Percentiles rank a stretch among this genome's conserved stretches.
Conservation (phyloP, 2,329 filamentous ascomycete species). For the Cytospora schulzeri region DNA sequence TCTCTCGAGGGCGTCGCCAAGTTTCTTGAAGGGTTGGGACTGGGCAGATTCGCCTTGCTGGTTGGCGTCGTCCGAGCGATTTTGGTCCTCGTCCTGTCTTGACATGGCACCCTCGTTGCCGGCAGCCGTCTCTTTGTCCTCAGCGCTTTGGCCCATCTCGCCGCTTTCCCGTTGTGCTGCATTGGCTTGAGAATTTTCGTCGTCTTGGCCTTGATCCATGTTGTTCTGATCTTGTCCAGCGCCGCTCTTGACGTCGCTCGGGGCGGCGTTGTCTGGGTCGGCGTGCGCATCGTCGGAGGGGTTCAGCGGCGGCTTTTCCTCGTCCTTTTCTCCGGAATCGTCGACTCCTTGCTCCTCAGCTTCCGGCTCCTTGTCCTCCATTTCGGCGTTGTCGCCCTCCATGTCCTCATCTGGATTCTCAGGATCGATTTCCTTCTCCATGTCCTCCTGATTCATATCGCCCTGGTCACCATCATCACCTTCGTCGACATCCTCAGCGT, state of each 20-base stretch:
- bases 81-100: constrained; percentile 47
- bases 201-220: constrained; percentile 52
- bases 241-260: constrained; percentile 66
- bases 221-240: constrained; percentile 67
- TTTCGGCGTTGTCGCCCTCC: constrained; percentile 25
- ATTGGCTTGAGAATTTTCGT: constrained; percentile 61
- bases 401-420: constrained; percentile 25
- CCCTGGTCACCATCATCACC: constrained; percentile 53
- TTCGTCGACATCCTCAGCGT: constrained; percentile 36
- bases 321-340: constrained; percentile 46
- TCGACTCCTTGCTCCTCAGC: constrained; percentile 37
- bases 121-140: constrained; percentile 63
- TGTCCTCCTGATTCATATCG: constrained; percentile 60
- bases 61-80: constrained; percentile 49
- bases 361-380: constrained; percentile 34
- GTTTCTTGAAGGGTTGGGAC: constrained; percentile 83
- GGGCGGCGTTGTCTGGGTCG: constrained; percentile 63
- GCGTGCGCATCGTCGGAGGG: constrained; percentile 53
- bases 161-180: constrained; percentile 67
- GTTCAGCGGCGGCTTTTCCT: constrained; percentile 38
- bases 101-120: constrained; percentile 64
- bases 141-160: constrained; percentile 64
- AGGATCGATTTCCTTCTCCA: constrained; percentile 56
- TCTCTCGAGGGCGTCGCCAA: constrained; percentile 87
- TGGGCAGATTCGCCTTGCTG: constrained; percentile 46